Base-by-base conservation (phyloP, 768 basidiomycete species). In the Hypholoma sublateritium region DNA sequence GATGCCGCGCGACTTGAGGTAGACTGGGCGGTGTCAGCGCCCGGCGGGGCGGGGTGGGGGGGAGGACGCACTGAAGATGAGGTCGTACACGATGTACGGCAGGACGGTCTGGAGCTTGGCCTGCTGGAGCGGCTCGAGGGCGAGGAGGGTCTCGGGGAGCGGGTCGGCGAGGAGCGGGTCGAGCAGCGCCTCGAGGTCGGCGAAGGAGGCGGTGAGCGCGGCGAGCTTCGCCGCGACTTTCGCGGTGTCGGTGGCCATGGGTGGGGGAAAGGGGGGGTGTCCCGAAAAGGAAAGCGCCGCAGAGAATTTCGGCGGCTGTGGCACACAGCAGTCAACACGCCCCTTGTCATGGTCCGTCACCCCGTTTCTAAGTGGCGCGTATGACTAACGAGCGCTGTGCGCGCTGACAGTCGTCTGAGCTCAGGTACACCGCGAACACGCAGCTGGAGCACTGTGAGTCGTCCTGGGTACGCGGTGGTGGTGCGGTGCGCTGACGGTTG, bases 361-460 rank as follows among this genome's bases (percentile, higher is more conserved):
- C 57, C 63, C 44, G 28, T 62, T 56, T 39, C 46, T 56, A 22
- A 49, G 42, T 36, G 34, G 25, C 50, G 43, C 17, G 35, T 53
- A 36, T 39, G 53, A 17, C 48, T 63, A 35, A 59, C 60, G 35
- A 50, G 50, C 8, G 60, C 32, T 46, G 32, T 22, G 19, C 46
- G 47, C 55, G 55, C 53, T 50, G 21, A 56, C 65, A 93, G 91
- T 90, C 91, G 50, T 95, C 92, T 39, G 95, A 98, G 72, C 80
- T 97, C 4, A 81, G 95, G 65, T 97, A 98, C 69, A 98, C 95
- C 0, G 94, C 93, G 14, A 98, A 96, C 70, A 95, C 95, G 12
- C 95, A 98, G 71, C 74, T 95, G 24, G 94, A 97, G 72, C 95
- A 97, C 73, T 76, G 95, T 96, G 66, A 72, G 93, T 81, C 16